phyloP scores from a whole-genome alignment of 2,329 filamentous ascomycete genomes.

The Aschersonia sp. region DNA sequence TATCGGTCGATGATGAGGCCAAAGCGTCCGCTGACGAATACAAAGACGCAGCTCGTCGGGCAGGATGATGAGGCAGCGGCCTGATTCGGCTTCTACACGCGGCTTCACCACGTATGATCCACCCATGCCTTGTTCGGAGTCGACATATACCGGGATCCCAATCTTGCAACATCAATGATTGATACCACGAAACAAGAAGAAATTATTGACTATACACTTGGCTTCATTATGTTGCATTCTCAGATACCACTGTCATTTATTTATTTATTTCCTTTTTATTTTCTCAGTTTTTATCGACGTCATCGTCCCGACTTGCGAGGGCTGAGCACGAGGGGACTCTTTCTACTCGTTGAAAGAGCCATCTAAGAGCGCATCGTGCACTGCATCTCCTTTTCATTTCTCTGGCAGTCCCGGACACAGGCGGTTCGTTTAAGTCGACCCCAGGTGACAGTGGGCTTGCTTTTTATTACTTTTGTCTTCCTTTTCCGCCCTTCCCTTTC shows the following conservation, averaged over 20 bases:
- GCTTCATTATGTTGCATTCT: neutral
- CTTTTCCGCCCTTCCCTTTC: neutral
- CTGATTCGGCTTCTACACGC: neutral
- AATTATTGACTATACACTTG: neutral
- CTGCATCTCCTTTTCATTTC: neutral
- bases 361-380: too few relatives aligned
- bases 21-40: constrained; percentile 21
- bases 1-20: constrained; percentile 10
- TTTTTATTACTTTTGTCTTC: neutral
- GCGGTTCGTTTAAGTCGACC: neutral
- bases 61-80: neutral
- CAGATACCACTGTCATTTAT: neutral
- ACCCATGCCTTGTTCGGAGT: neutral
- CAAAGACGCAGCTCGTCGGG: constrained; percentile 3
- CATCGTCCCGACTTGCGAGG: too few relatives aligned
- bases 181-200: neutral
- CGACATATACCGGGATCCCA: neutral
- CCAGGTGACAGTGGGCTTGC: neutral
- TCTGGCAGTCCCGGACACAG: neutral
- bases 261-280: neutral
- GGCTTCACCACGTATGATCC: neutral
- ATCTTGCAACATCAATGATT: neutral
- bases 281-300: neutral
- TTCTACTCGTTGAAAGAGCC: too few relatives aligned
- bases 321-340: too few relatives aligned